phyloP scores from a whole-genome alignment of 495 filamentous ascomycete species.

The Diplogelasinospora grovesii region DNA sequence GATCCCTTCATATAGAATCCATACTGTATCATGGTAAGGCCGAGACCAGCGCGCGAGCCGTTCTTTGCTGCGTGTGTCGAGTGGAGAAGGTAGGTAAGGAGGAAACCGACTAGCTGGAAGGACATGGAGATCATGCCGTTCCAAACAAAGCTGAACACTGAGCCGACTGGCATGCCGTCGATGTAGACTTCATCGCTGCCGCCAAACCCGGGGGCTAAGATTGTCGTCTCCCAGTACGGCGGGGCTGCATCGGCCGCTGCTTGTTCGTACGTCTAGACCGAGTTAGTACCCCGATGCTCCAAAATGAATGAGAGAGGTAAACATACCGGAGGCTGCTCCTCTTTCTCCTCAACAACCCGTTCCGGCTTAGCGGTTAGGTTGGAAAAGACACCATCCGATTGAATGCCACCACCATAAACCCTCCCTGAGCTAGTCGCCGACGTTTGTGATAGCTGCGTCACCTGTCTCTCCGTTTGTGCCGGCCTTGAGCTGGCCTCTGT shows the following conservation, averaged over 20 bases:
- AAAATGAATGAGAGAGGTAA: neutral
- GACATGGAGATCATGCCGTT: conserved; percentile 98
- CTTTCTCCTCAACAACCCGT: conserved; percentile 68
- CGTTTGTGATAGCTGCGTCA: conserved; percentile 17
- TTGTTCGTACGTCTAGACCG: conserved; percentile 85
- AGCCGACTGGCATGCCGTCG: conserved; percentile 92
- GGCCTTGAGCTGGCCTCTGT: conserved; percentile 11
- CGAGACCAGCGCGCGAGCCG: conserved; percentile 86
- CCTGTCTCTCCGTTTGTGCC: conserved; percentile 7
- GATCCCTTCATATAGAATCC: conserved; percentile 81
- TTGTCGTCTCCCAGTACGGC: conserved; percentile 98
- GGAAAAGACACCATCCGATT: conserved; percentile 89
- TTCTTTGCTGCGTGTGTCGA: conserved; percentile 98
- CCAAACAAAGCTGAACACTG: conserved; percentile 93
- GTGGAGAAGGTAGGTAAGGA: conserved; percentile 95
- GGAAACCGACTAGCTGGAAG: conserved; percentile 95
- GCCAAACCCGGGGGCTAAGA: conserved; percentile 78
- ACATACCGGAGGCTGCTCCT: conserved; percentile 89
- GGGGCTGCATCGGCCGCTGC: conserved; percentile 94
- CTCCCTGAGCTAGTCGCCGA: conserved; percentile 15
- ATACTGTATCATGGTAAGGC: conserved; percentile 92
- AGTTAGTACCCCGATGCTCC: conserved; percentile 20
- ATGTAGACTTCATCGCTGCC: conserved; percentile 90
- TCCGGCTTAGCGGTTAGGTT: conserved; percentile 91
- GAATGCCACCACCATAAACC: conserved; percentile 60